Evolutionary conservation across 1,139 yeast species (phyloP), one percentile per base, ranked within the genome.

Genomic region (Meyerozyma smithsonii): DNA sequence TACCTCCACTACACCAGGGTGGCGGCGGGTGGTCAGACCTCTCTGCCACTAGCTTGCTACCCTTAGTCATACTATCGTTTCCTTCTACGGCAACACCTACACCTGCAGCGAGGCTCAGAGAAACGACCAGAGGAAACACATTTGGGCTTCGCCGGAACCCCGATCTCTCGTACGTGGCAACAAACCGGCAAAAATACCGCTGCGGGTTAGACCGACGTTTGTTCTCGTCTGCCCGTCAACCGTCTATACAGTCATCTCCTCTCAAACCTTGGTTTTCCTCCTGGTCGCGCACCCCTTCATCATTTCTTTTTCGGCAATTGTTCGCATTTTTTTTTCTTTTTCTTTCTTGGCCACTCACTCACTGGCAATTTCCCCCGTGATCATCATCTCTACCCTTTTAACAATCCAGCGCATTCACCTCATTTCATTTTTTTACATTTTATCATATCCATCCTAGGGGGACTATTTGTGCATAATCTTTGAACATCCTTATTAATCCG

Each of bases 221-320:
- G n/a, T n/a, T n/a, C n/a, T n/a, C n/a, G n/a, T n/a, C n/a, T n/a
- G n/a, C n/a, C n/a, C n/a, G n/a, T n/a, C n/a, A n/a, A n/a, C n/a
- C n/a, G n/a, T 5, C 25, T 23, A 23, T 23, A 23, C 25, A 23
- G 25, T 14, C 30, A 26, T 8, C 16, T 8, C 4, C 30, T 8
- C 12, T 14, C 30, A 10, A 4, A 4, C 18, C 15, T 8, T 12
- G 28, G 30, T 10, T 26, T n/a, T 4, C 7, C 30, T 26, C 17
- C 30, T n/a, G 10, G 34, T 30, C 21, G 20, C 21, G 21, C 34
- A 30, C 21, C 8, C 21, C 34, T 14, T 18, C 21, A 10, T 30
- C 34, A 16, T 30, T 30, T 30, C 34, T 30, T 30, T 30, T 30
- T 30, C 21, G 34, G 34, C 34, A 30, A 30, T 30, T 30, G 34